phyloP scores from a whole-genome alignment of 1,284 basidiomycete genomes.

The Heterobasidion irregulare region DNA sequence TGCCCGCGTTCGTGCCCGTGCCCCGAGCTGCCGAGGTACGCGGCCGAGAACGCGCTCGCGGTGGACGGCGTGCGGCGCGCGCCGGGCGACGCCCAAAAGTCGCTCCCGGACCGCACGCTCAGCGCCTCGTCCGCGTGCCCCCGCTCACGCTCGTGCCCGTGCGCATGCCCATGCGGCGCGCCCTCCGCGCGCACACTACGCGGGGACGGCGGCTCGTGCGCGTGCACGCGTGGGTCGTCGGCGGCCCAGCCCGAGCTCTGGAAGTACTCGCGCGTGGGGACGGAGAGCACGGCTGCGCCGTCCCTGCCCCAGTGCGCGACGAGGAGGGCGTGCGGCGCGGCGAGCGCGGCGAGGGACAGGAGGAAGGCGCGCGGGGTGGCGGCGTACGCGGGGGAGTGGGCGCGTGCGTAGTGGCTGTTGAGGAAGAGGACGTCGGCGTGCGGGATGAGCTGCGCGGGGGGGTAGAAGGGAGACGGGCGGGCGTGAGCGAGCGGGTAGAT shows the following conservation, averaged over 20 bases:
- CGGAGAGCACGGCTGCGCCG: constrained; percentile 69
- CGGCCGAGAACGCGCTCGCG: constrained; percentile 46
- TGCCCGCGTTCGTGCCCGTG: not conserved
- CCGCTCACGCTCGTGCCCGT: not conserved
- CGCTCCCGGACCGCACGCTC: constrained; percentile 67
- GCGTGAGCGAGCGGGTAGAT: not conserved
- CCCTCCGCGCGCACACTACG: not conserved
- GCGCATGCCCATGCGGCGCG: not conserved
- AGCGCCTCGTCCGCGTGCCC: constrained; percentile 16
- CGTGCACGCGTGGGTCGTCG: constrained; percentile 6
- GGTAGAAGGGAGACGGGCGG: not conserved
- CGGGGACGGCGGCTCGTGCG: not conserved
- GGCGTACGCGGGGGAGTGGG: constrained; percentile 46
- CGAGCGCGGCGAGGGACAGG: constrained; percentile 57
- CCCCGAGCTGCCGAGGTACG: constrained; percentile 15
- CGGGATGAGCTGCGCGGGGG: constrained; percentile 56
- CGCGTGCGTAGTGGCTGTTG: constrained; percentile 58
- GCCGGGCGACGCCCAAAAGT: constrained; percentile 60
- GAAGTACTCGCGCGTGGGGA: constrained; percentile 77
- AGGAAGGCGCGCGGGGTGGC: constrained; percentile 66
- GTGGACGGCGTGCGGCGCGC: constrained; percentile 34
- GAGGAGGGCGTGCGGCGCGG: constrained; percentile 65
- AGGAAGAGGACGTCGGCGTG: constrained; percentile 73
- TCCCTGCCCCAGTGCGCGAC: constrained; percentile 70
- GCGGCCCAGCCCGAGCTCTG: constrained; percentile 71